Conservation (phyloP, 2,329 filamentous ascomycete species). For the Apiospora arundinis region DNA sequence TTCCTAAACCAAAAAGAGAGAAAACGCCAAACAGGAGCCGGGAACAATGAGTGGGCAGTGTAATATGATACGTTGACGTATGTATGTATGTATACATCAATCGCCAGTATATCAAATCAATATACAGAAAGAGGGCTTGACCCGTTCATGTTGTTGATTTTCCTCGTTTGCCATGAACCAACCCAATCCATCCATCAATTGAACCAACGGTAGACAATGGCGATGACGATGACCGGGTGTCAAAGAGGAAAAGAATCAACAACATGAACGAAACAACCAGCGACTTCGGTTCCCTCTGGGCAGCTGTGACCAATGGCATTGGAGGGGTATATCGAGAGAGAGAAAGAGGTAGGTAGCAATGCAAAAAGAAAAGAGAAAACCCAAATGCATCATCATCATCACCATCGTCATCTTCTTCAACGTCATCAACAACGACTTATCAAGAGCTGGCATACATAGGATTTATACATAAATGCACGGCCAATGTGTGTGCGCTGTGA, state of each 20-base stretch:
- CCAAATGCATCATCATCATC: background rate
- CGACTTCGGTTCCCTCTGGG: background rate
- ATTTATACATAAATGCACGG: too few species aligned
- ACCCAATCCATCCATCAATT: background rate
- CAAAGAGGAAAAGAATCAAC: background rate
- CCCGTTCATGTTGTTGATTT: background rate
- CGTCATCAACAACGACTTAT: background rate
- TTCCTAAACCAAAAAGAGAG: slow-evolving; percentile 21
- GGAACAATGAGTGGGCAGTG: background rate
- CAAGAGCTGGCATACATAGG: background rate
- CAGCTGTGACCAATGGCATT: background rate
- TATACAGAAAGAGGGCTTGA: background rate
- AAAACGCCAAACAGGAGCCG: slow-evolving; percentile 13
- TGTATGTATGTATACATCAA: background rate
- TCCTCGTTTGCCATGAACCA: background rate
- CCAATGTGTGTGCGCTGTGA: background rate
- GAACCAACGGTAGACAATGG: background rate
- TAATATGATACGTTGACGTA: slow-evolving; percentile 10
- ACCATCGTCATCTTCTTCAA: background rate
- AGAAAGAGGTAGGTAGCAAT: background rate
- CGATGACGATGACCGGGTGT: background rate
- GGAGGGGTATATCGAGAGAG: background rate
- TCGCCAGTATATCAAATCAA: background rate
- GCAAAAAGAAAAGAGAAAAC: background rate
- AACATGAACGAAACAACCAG: background rate